phyloP scores from a whole-genome alignment of 202 grass and related monocot genomes.

The Setaria viridis region DNA sequence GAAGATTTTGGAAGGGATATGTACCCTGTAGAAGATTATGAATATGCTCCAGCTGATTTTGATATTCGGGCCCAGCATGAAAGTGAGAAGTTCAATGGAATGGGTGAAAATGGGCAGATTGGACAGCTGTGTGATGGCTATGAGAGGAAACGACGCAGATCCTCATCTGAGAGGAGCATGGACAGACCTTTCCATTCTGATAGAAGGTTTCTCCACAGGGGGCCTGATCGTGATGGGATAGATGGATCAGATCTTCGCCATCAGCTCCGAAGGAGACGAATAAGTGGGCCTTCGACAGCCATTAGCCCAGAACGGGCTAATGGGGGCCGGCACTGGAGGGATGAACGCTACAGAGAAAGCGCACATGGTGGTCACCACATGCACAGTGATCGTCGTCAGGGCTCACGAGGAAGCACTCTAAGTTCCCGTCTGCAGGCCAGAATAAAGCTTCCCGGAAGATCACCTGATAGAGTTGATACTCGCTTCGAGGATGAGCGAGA shows the following conservation, averaged over 20 bases:
- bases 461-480: slow-evolving; percentile 58
- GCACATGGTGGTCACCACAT: slow-evolving; percentile 43
- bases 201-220: slow-evolving; percentile 60
- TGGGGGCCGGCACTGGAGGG: slow-evolving; percentile 39
- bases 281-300: slow-evolving; percentile 51
- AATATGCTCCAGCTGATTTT: slow-evolving; percentile 68
- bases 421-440: slow-evolving; percentile 74
- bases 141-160: slow-evolving; percentile 66
- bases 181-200: slow-evolving; percentile 58
- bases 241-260: slow-evolving; percentile 80
- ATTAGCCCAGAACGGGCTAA: slow-evolving; percentile 53
- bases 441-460: slow-evolving; percentile 85
- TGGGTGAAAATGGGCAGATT: slow-evolving; percentile 45
- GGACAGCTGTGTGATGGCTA: slow-evolving; percentile 56
- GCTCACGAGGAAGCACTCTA: slow-evolving; percentile 46
- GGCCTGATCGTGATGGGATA: slow-evolving; percentile 48
- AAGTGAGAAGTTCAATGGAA: slow-evolving; percentile 64
- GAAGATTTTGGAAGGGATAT: slow-evolving; percentile 73
- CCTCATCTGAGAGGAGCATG: slow-evolving; percentile 71
- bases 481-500: slow-evolving; percentile 59
- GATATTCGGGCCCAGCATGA: slow-evolving; percentile 59
- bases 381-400: slow-evolving; percentile 41
- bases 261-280: slow-evolving; percentile 69
- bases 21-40: slow-evolving; percentile 74
- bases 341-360: slow-evolving; percentile 57